phyloP scores from a whole-genome alignment of 2,329 filamentous ascomycete genomes.

The Talaromyces amestolkiae region DNA sequence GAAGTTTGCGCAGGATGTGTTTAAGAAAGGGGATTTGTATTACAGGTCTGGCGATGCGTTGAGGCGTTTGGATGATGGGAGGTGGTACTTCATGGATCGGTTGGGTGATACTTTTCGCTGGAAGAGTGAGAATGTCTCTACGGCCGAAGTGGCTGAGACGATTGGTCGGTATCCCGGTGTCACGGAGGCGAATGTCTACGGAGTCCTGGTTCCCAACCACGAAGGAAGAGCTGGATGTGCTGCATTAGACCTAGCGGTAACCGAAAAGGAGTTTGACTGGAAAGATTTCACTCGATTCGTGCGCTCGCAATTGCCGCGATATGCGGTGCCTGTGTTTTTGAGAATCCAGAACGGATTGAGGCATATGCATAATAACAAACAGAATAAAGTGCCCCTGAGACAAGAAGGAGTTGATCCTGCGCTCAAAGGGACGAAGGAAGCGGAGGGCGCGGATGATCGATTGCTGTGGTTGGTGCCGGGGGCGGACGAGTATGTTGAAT shows the following conservation, averaged over 20 bases:
- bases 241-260: constrained; percentile 55
- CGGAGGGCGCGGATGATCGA: constrained; percentile 44
- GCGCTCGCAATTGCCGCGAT: constrained; percentile 62
- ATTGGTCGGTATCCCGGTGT: constrained; percentile 60
- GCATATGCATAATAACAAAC: constrained; percentile 68
- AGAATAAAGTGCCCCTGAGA: constrained; percentile 70
- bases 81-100: constrained; percentile 68
- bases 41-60: constrained; percentile 69
- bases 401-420: constrained; percentile 64
- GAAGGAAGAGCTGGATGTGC: constrained; percentile 67
- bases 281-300: constrained; percentile 58
- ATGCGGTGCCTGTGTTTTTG: constrained; percentile 73
- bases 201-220: constrained; percentile 62
- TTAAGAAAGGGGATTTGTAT: constrained; percentile 65
- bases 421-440: constrained; percentile 46
- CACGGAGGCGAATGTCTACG: constrained; percentile 68
- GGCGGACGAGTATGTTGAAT: constrained; percentile 57
- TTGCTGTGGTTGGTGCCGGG: constrained; percentile 52
- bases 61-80: constrained; percentile 59
- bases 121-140: constrained; percentile 65
- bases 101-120: constrained; percentile 55
- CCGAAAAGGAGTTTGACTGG: constrained; percentile 56
- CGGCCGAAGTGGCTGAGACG: constrained; percentile 64
- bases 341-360: constrained; percentile 53
- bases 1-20: constrained; percentile 64